Evolutionary conservation across 164 flowering plant species (phyloP), one percentile per base, ranked within the genome.

Genomic region (Macadamia integrifolia): DNA sequence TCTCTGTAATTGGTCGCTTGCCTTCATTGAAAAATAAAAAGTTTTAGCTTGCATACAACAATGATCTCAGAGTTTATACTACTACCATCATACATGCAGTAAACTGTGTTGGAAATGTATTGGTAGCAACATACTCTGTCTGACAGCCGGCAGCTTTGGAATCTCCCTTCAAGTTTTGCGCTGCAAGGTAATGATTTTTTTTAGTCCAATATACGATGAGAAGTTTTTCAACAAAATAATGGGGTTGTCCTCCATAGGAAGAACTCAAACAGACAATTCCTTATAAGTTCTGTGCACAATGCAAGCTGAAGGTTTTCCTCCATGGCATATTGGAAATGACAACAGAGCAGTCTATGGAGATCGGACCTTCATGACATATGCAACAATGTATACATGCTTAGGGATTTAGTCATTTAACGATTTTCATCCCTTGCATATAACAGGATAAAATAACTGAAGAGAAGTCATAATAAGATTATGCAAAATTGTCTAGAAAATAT

Each of bases 141-240:
- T 31, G 97, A 76, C 61, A 94, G 89, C 56, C 97, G 78, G 85
- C 99, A 94, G 64, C 77, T 53, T 29, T 49, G 75, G 48, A 83
- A 9, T 80, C 99, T 88, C 64, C 99, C 99, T 85, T 94, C 94
- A 68, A 92, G 97, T 63, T 88, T 88, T 55, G 84, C 75, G 68
- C 99, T 92, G 91, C 74, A 78, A 74, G 18, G 8, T 17, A 14
- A 53, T 17, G 15, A 53, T 49, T 53, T 53, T 17, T 53, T 53
- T 14, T 6, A 53, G 57, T 53, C 3, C 18, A 53, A 17, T 53
- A 2, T 53, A 53, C 13, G 18, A 53, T 50, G 12, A 50, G 13
- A 50, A 6, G 13, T 53, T 53, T 5, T 14, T 0, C 18, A 53
- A 17, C 13, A 4, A 14, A 53, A 53, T 53, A 2, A 53, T 53